Base-by-base conservation (phyloP, 805 yeast genomes). In the Danielia reshetovae region DNA sequence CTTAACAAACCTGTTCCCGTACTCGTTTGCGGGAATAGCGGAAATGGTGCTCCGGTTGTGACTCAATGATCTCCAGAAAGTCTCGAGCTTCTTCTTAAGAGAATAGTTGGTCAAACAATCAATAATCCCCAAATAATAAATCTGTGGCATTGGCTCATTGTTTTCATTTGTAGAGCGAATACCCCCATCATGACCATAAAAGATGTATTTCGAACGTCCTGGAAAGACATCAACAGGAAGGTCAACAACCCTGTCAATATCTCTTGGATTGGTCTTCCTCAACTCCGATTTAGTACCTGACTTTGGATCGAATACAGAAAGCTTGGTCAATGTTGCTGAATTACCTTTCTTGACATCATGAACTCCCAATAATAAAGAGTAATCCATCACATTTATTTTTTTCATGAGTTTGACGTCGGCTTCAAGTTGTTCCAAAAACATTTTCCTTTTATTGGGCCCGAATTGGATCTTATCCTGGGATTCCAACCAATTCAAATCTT, bases 111-210 rank as follows among this genome's bases (percentile, higher is more conserved):
- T 93, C 46, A 93, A 67, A 60, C 96, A 90, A 55, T 93, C 98
- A 44, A 93, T 93, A 24, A 93, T 81, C 7, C 98, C 98, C 49
- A 93, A 64, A 52, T 89, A 93, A 60, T 93, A 93, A 6, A 90
- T 75, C 35, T 81, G 75, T 19, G 76, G 69, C 23, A 75, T 52
- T 16, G 86, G 85, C 30, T 75, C 70, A 52, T 82, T 70, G 21
- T 72, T 49, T 35, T 68, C 79, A 51, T 81, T 75, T 1, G 95
- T 79, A 3, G 90, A 81, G 31, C 81, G 67, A 26, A 84, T 77
- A 3, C 97, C 97, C 12, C 96, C 96, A 55, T 84, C 88, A 49
- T 79, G 85, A 9, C 78, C 72, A 59, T 86, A 85, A 47, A 85
- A 85, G 24, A 70, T 65, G 40, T 74, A 76, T 35, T 69, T 68